Conservation (phyloP, 2,329 filamentous ascomycete species). For the Talaromyces sp. region DNA sequence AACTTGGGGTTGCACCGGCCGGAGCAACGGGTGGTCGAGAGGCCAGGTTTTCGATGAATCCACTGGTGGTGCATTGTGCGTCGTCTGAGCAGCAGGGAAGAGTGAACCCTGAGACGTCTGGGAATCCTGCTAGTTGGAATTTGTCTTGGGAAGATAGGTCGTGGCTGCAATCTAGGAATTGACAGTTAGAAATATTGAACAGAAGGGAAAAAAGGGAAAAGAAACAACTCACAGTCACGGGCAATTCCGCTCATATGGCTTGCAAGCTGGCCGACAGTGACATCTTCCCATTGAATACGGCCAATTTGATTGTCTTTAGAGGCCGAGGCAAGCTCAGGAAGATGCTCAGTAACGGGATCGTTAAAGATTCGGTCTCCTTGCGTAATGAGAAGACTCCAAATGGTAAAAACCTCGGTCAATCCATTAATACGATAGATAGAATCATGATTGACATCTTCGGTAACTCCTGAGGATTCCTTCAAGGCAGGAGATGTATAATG, state of each 20-base stretch:
- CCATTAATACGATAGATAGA: neutral
- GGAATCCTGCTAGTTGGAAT: neutral
- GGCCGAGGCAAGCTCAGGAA: conserved; percentile 30
- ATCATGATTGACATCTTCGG: neutral
- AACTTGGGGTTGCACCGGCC: conserved; percentile 31
- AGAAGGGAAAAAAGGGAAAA: conserved; percentile 9
- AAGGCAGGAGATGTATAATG: neutral
- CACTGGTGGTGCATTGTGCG: neutral
- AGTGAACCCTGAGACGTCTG: neutral
- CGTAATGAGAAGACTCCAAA: neutral
- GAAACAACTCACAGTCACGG: conserved; percentile 12
- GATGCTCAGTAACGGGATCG: conserved; percentile 36
- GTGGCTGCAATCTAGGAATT: neutral
- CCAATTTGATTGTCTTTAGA: neutral
- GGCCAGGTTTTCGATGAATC: neutral
- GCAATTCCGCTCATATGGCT: conserved; percentile 20
- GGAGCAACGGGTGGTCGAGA: neutral
- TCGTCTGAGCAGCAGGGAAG: neutral
- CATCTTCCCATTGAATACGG: conserved; percentile 13
- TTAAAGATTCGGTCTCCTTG: conserved; percentile 20
- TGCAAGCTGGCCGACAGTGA: conserved; percentile 20
- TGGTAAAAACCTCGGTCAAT: conserved; percentile 1
- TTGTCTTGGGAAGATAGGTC: neutral
- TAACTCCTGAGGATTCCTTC: neutral
- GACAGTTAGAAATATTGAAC: neutral